These are phyloP conservation scores for Crithidia expoeki DNA, from an alignment of 208 protist species.

Conservation along the genomic window DNA sequence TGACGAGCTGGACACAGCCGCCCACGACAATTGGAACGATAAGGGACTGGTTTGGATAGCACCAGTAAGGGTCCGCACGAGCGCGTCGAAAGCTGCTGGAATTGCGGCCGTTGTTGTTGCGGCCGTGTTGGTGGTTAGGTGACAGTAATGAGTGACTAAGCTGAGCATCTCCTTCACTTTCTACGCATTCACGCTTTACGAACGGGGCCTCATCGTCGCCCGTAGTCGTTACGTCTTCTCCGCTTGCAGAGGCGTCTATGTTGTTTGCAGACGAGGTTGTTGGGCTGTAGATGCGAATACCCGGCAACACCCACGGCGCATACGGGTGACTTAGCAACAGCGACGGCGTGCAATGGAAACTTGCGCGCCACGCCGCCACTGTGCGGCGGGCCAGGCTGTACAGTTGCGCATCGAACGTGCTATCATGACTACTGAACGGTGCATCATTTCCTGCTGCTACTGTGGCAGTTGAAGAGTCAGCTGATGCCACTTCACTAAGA, in stretches of 20 bases:
- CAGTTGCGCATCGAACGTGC: too few relatives aligned
- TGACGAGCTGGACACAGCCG: slow-evolving; percentile 67
- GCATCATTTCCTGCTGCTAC: neutral
- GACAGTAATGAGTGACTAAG: neutral
- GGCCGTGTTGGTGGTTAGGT: neutral
- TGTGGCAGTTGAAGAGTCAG: neutral
- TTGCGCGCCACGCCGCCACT: slow-evolving; percentile 12
- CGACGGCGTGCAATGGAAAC: slow-evolving; percentile 27
- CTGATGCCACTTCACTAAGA: neutral
- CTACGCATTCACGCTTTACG: slow-evolving; percentile 11
- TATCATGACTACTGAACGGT: too few relatives aligned
- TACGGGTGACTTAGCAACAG: slow-evolving; percentile 36
- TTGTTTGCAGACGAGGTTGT: neutral
- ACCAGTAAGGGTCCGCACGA: neutral
- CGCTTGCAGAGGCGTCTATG: too few relatives aligned
- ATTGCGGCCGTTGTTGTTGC: neutral
- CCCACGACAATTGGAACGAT: slow-evolving; percentile 76
- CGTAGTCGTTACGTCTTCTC: too few relatives aligned
- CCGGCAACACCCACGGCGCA: slow-evolving; percentile 20
- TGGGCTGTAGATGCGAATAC: slow-evolving; percentile 18
- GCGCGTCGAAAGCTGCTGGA: too few relatives aligned
- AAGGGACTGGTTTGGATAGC: slow-evolving; percentile 25
- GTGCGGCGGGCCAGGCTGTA: neutral
- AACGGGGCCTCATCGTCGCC: too few relatives aligned
- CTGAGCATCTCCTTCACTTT: neutral